Evolutionary conservation across 129 eudicot species (phyloP).

Genomic region (Helianthus tuberosus): DNA sequence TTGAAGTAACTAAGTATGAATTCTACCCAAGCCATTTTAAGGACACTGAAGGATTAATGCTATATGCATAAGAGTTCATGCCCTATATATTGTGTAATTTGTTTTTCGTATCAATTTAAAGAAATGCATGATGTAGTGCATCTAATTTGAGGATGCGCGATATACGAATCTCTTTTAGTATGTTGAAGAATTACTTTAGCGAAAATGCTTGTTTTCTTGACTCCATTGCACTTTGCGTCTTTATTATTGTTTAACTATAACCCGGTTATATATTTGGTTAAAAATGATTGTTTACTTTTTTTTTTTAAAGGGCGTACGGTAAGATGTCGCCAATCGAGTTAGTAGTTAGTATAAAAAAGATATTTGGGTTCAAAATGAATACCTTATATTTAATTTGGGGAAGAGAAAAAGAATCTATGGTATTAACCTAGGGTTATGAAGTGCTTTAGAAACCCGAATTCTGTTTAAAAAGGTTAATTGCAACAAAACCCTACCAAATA

Average conservation of each 20-base stretch:
- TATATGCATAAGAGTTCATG: neutral
- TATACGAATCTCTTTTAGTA: neutral
- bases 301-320: too few species aligned
- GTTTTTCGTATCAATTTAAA: slow-evolving; percentile 7
- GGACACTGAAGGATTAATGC: slow-evolving; percentile 7
- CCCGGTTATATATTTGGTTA: too few species aligned
- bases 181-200: neutral
- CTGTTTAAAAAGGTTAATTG: too few species aligned
- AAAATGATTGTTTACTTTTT: too few species aligned
- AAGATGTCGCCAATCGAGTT: too few species aligned
- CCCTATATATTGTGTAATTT: slow-evolving; percentile 7
- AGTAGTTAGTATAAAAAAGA: too few species aligned
- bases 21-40: slow-evolving; percentile 2
- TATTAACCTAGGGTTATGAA: too few species aligned
- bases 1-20: neutral
- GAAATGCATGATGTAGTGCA: slow-evolving; percentile 7
- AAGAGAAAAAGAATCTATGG: too few species aligned
- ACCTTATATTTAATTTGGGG: too few species aligned
- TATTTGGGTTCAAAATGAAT: too few species aligned
- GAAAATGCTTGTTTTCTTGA: neutral
- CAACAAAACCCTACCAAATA: too few species aligned
- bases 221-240: neutral
- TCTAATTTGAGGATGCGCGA: neutral
- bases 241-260: neutral
- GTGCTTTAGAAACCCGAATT: too few species aligned